Evolutionary conservation across 2,329 filamentous ascomycete genomes (phyloP).

Genomic region (Aspergillus fumigatiaffinis): DNA sequence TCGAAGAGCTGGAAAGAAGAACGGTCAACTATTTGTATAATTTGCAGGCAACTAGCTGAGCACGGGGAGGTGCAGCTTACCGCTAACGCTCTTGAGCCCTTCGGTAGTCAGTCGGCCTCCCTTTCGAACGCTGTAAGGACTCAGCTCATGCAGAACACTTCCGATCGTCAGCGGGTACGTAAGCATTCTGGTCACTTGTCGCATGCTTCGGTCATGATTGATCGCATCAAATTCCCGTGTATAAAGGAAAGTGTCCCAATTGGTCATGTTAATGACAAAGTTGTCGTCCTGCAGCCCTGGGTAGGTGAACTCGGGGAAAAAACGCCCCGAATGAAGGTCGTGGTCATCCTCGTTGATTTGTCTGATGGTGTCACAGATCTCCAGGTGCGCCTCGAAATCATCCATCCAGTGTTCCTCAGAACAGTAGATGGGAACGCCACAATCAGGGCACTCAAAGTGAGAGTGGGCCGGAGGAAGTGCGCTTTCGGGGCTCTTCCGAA

Average conservation of each 20-base stretch:
- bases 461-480: constrained; percentile 71
- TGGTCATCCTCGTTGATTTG: constrained; percentile 99
- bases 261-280: constrained; percentile 92
- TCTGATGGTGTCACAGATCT: constrained; percentile 84
- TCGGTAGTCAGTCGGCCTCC: constrained; percentile 77
- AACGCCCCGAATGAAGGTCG: constrained; percentile 81
- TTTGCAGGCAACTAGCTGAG: not conserved
- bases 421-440: constrained; percentile 89
- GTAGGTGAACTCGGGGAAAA: constrained; percentile 92
- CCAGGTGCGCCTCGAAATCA: constrained; percentile 87
- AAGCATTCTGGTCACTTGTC: constrained; percentile 86
- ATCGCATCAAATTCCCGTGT: constrained; percentile 87
- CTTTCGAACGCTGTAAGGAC: constrained; percentile 77
- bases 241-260: constrained; percentile 97
- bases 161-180: constrained; percentile 92
- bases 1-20: constrained; percentile 62
- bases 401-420: constrained; percentile 93
- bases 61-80: constrained; percentile 49
- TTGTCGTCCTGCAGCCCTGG: constrained; percentile 88
- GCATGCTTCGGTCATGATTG: constrained; percentile 83
- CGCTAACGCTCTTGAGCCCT: constrained; percentile 88
- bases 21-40: constrained; percentile 2
- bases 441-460: constrained; percentile 92
- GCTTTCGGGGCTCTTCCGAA: constrained; percentile 46
- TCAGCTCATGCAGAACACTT: constrained; percentile 89